phyloP scores from a whole-genome alignment of 2,329 filamentous ascomycete species.

The Fusarium metavorans region DNA sequence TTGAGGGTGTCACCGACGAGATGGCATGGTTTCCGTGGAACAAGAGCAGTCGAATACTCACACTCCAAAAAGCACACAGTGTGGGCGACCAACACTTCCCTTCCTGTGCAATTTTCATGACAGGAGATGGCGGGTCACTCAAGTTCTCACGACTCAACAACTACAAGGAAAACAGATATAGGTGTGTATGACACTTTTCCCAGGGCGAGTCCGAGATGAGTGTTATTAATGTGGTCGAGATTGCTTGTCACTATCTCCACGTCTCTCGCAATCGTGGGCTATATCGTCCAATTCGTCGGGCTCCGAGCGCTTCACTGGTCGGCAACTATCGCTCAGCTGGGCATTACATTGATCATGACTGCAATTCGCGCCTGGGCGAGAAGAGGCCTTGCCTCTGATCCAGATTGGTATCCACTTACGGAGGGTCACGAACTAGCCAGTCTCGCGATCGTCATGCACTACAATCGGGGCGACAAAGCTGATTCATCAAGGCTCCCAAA shows the following conservation, averaged over 20 bases:
- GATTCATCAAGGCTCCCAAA: no score
- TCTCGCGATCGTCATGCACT: not conserved
- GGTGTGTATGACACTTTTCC: not conserved
- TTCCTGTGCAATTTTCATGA: not conserved
- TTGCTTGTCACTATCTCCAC: not conserved
- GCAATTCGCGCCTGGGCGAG: not conserved
- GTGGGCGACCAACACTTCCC: not conserved
- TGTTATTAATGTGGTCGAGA: not conserved
- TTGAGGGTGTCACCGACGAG: not conserved
- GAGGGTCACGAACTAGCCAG: not conserved
- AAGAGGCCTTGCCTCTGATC: not conserved
- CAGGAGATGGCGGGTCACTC: not conserved
- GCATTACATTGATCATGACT: not conserved
- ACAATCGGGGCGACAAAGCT: rapidly evolving
- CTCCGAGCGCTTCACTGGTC: not conserved
- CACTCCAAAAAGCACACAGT: not conserved
- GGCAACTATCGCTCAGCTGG: not conserved
- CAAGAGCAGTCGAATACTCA: not conserved
- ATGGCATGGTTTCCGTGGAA: not conserved
- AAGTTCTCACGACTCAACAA: not conserved
- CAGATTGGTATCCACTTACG: rapidly evolving
- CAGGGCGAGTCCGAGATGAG: no score
- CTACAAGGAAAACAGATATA: not conserved
- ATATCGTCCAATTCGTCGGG: not conserved
- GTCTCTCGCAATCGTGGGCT: not conserved